These are phyloP conservation scores for Russula virescens DNA, from an alignment of 768 basidiomycete genomes.

Conservation along the genomic window DNA sequence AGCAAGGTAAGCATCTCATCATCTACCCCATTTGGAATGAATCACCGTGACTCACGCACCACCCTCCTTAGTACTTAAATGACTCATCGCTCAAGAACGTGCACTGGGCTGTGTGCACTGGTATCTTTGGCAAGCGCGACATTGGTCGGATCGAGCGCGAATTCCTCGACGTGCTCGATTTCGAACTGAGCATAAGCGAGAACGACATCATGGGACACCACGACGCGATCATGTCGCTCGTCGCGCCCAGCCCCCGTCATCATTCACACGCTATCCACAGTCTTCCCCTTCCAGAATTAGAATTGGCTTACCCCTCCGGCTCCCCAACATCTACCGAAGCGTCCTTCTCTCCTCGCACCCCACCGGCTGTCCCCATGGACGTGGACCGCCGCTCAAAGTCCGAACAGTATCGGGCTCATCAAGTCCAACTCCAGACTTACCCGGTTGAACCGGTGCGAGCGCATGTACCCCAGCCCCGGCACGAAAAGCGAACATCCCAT, in stretches of 20 bases:
- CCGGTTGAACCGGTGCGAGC: not conserved
- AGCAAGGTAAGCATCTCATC: slow-evolving; percentile 54
- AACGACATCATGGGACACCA: slow-evolving; percentile 48
- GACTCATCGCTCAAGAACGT: slow-evolving; percentile 85
- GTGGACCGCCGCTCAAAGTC: slow-evolving; percentile 6
- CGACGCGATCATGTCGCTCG: slow-evolving; percentile 28
- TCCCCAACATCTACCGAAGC: slow-evolving; percentile 16
- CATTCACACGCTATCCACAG: not conserved
- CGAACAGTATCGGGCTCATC: not conserved
- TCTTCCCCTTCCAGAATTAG: slow-evolving; percentile 1
- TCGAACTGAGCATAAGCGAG: slow-evolving; percentile 58
- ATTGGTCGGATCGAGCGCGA: slow-evolving; percentile 75
- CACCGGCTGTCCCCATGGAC: not conserved
- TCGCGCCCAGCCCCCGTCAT: slow-evolving; percentile 1
- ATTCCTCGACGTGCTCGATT: slow-evolving; percentile 73
- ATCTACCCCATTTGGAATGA: slow-evolving; percentile 17
- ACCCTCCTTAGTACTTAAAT: slow-evolving; percentile 58
- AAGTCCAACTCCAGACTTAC: not conserved
- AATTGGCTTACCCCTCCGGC: not conserved
- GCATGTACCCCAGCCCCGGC: slow-evolving; percentile 10
- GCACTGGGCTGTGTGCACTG: slow-evolving; percentile 78
- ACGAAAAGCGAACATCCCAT: slow-evolving; percentile 10
- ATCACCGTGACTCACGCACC: not conserved
- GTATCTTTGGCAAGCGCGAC: slow-evolving; percentile 72
- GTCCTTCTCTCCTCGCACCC: slow-evolving; percentile 21